Base-by-base conservation (phyloP, 2,329 filamentous ascomycete species). In the Capronia americana region DNA sequence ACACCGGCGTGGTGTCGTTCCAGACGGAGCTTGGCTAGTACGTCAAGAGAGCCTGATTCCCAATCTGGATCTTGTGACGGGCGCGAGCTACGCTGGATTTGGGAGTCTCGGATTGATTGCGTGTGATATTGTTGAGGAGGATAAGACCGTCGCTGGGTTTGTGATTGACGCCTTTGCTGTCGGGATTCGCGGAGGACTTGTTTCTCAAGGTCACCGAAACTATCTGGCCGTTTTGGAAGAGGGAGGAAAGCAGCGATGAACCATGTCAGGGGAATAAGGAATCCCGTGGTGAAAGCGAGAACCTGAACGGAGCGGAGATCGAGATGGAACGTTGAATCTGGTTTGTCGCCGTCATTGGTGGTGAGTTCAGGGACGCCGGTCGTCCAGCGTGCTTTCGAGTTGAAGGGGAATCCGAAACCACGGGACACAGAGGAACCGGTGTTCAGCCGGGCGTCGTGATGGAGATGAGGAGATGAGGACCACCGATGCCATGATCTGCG, bases 181-280 rank as follows among this genome's bases (percentile, higher is more conserved):
- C 44, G 58, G 24, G 56, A 53, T 28, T 68, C 55, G 17, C 50
- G 58, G 11, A 53, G n/a, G 20, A 57, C 65, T 48, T 32, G 38
- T 58, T 73, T 72, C 50, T 73, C 70, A n/a, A 73, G 83, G 46
- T 83, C 79, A 77, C 87, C 85, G 20, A 84, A 79, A 0, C 78
- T 73, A 23, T 81, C 78, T 8, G 88, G 85, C 62, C 84, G 84
- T 1, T 81, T 80, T 10, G 91, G 91, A 6, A 96, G 78, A 0
- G 91, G 91, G 12, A 95, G 81, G 61, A 93, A 84, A 0, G 92
- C 86, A 1, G 89, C 92, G 69, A 92, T 82, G 80, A 94, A 91
- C 92, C 92, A 96, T 63, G 88, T 83, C 67, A 92, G 84, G 5
- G 92, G 92, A 74, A 92, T 87, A 55, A 94, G 80, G 74, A 96